Evolutionary conservation across 495 filamentous ascomycete genomes (phyloP), one percentile per base, ranked within the genome.

Genomic region (Penicillium cinerascens): DNA sequence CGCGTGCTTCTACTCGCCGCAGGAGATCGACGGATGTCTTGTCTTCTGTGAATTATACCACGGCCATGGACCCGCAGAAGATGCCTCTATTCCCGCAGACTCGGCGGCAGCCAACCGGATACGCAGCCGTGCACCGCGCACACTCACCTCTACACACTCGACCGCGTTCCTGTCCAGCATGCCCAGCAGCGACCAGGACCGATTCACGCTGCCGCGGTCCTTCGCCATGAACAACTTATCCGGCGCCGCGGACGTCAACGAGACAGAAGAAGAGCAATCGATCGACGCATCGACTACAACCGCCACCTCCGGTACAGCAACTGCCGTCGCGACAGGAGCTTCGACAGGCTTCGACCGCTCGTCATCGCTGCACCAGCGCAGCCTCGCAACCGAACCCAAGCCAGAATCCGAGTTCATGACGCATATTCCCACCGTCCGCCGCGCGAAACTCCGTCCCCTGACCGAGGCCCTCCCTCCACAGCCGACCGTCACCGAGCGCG

Each of bases 41-140:
- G 85, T 95, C 25, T 87, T 82, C 63, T 91, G 87, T 43, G 89
- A 96, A 71, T 75, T 78, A 11, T 96, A 89, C 55, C 74, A 81
- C 52, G 87, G 86, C 47, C 75, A 82, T 15, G 85, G 87, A 2
- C 90, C 90, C 1, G 70, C 76, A 13, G 77, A 77, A 44, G 87
- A 95, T 65, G 74, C 77, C 26, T 73, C 83, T 1, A 77, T 91
- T 35, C 76, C 75, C 50, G 73, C 56, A 41, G 72, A 68, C 35
- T 73, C 75, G 11, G 59, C 67, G 15, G 67, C 67, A 23, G 66
- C 58, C n/a, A 55, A 44, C 15, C 59, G 56, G 16, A 55, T 66
- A 47, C 52, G 55, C 55, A 59, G 59, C 25, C 63, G 60, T 46
- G 49, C 58, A 27, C 47, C 66, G 41, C 69, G 70, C 55, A 70